Base-by-base conservation (phyloP, 2,329 filamentous ascomycete species). In the Fusarium penzigii region DNA sequence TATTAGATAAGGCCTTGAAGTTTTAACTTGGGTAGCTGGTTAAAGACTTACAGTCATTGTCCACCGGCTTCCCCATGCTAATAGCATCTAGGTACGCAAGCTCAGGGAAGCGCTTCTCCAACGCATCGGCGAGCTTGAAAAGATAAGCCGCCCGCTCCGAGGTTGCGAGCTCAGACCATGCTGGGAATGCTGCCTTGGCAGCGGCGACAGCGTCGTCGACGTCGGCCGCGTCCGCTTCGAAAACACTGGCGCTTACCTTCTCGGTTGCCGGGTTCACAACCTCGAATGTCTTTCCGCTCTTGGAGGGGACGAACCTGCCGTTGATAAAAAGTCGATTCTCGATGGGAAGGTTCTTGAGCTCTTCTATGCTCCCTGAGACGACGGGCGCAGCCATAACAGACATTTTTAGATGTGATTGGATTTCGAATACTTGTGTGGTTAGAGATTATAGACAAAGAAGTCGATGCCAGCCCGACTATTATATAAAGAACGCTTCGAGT, bases 241-340 rank as follows among this genome's bases (percentile, higher is more conserved):
- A 43, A 14, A 59, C 56, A n/a, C 57, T 49, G 7, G 54, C 54
- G 29, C 61, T 49, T 44, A 56, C 53, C 42, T 62, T 47, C n/a
- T 60, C 61, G 7, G 62, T 64, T 7, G 59, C 48, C 13, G 64
- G 64, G 52, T 65, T 65, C 40, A 50, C 49, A 36, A 60, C 48
- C 13, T 57, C 50, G 25, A 65, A 64, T 12, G 53, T 62, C 41
- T 53, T 53, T 17, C 53, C 51, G 20, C 42, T 36, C 14, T 39
- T 52, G 17, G 51, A 43, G 12, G 51, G 46, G 16, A 57, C 44
- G 34, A 48, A 59, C 25, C 55, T 46, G 14, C 52, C 52, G 32
- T 51, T 49, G 20, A 59, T 59, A n/a, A 55, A 57, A 38, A 52
- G 51, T 9, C 46, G 46, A n/a, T 38, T 38, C 34, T 38, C 34